Base-by-base conservation (phyloP, 2,329 filamentous ascomycete species). In the Karstenula rhodostoma region DNA sequence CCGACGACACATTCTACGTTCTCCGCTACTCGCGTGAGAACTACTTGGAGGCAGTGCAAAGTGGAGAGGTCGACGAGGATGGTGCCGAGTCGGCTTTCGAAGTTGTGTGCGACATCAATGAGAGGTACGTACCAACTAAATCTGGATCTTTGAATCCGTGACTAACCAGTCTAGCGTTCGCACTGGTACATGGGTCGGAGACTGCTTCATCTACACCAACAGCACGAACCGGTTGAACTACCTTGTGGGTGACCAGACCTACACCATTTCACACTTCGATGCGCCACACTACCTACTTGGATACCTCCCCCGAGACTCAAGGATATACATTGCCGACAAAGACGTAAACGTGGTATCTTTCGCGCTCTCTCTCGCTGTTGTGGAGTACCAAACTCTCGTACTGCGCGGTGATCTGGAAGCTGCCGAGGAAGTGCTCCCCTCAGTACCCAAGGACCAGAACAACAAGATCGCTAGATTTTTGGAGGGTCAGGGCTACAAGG, bases 171-270 rank as follows among this genome's bases (percentile, higher is more conserved):
- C 57, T 63, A 92, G 90, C 65, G 93, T 98, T 54, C 91, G 92
- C 66, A 97, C 94, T 22, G 95, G 94, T 69, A 92, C 96, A 82
- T 99, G 95, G 95, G 92, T 99, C 59, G 95, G 95, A 64, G 95
- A 99, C 82, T 97, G 94, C 83, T 97, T 99, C 85, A 94, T 98
- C 77, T 99, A 98, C 85, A 97, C 95, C 57, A 98, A 96, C 84
- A 91, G 87, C 78, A 96, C 94, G 10, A 97, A 98, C 84, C 91
- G 95, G 63, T 85, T 99, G 61, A 98, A 98, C 84, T 98, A 98
- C 82, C 88, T 99, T 23, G 94, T 99, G 15, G 95, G 95, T 67
- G 95, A 98, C 80, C 94, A 98, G 81, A 96, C 93, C 15, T 97
- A 98, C 84, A 97, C 94, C 3, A 91, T 99, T 67, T 95, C 94